Percentiles rank a stretch among this genome's conserved stretches.
phyloP scores from a whole-genome alignment of 139 green algal genomes.

The Zygnema circumcarinatum region DNA sequence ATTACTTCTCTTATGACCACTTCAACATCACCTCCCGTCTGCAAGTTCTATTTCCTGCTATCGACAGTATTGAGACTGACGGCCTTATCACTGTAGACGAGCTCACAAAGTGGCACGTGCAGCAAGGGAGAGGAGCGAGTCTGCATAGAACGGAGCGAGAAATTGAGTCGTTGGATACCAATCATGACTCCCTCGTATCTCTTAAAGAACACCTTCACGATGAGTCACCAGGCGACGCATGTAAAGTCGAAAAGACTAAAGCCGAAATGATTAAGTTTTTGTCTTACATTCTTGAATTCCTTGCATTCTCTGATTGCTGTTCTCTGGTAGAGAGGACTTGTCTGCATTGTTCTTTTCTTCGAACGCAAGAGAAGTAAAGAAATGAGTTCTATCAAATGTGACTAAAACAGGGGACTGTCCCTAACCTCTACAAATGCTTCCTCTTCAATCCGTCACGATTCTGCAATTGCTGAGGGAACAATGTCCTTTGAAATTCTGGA shows the following conservation, averaged over 20 bases:
- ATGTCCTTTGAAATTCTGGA: too few species aligned
- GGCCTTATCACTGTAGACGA: slow-evolving; percentile 33
- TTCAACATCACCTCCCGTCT: slow-evolving; percentile 51
- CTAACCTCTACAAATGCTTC: too few species aligned
- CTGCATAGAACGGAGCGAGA: slow-evolving; percentile 43
- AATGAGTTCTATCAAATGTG: too few species aligned
- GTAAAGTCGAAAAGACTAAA: background rate
- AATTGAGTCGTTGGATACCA: slow-evolving; percentile 24
- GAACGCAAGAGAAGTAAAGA: too few species aligned
- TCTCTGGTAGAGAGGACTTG: background rate
- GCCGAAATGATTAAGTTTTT: background rate
- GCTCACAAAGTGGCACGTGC: slow-evolving; percentile 37
- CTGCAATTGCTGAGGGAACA: too few species aligned
- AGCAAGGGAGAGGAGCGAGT: slow-evolving; percentile 20
- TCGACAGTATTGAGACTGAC: slow-evolving; percentile 17
- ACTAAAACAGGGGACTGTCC: too few species aligned
- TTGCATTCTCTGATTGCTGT: background rate
- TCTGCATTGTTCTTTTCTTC: too few species aligned
- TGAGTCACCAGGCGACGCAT: slow-evolving; percentile 14
- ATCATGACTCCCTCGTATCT: slow-evolving; percentile 34
- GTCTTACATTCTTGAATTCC: background rate
- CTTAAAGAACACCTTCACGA: slow-evolving; percentile 46
- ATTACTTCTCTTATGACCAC: slow-evolving; percentile 39
- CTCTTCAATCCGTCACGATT: too few species aligned
- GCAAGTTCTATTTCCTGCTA: slow-evolving; percentile 38